Percentiles rank a stretch among this genome's conserved stretches.
Conservation (phyloP, 768 basidiomycete species). For the Strobilomyces confusus region DNA sequence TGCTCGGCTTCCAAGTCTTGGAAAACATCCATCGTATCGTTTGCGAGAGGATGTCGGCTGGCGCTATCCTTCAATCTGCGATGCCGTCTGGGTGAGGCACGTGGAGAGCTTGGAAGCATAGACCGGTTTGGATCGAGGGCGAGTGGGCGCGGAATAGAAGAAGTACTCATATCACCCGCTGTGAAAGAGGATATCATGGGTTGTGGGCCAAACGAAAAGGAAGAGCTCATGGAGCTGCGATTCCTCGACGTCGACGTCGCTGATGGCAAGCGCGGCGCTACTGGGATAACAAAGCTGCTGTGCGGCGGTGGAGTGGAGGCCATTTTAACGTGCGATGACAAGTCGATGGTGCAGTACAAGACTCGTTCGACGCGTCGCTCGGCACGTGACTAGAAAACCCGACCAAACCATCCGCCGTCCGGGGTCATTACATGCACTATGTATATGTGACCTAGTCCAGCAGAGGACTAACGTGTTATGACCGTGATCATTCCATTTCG, state of each 20-base stretch:
- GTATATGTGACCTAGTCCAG: not conserved
- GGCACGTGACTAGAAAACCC: slow-evolving; percentile 14
- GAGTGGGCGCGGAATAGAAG: slow-evolving; percentile 50
- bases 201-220: slow-evolving; percentile 82
- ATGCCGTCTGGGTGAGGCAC: slow-evolving; percentile 60
- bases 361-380: slow-evolving; percentile 5
- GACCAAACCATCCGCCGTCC: not conserved
- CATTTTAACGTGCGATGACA: slow-evolving; percentile 14
- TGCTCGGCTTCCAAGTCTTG: slow-evolving; percentile 61
- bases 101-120: slow-evolving; percentile 68
- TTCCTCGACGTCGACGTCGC: slow-evolving; percentile 53
- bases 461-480: not conserved
- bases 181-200: slow-evolving; percentile 68
- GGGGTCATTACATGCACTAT: not conserved
- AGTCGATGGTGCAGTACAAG: not conserved
- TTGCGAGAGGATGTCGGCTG: slow-evolving; percentile 69
- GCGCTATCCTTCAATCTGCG: slow-evolving; percentile 52
- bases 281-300: slow-evolving; percentile 39
- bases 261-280: slow-evolving; percentile 50
- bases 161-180: slow-evolving; percentile 58
- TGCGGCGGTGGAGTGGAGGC: slow-evolving; percentile 49
- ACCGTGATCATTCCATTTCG: slow-evolving; percentile 13
- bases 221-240: slow-evolving; percentile 69
- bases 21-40: slow-evolving; percentile 71
- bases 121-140: slow-evolving; percentile 81